Conservation (phyloP, 441 rosid genomes). For the Populus hybrid region DNA sequence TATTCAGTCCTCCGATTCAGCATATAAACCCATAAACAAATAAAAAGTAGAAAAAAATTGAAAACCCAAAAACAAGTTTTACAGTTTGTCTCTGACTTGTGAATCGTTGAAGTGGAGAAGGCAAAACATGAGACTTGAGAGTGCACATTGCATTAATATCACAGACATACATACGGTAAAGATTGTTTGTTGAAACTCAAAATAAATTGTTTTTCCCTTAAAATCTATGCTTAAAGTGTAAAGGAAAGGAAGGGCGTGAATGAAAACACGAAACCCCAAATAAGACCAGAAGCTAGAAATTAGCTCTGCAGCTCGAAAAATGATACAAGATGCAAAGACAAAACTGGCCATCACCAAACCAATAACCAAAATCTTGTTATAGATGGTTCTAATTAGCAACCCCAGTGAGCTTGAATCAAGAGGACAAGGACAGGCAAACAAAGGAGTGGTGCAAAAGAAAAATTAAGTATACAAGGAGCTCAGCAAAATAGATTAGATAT, state of each 20-base stretch:
- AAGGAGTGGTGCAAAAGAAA: neutral
- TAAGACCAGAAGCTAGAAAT: slow-evolving; percentile 14
- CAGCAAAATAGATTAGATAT: slow-evolving; percentile 26
- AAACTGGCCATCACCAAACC: slow-evolving; percentile 23
- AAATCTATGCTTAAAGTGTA: slow-evolving; percentile 13
- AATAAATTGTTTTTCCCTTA: neutral
- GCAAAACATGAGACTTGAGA: neutral
- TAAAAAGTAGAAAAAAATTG: neutral
- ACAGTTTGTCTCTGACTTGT: slow-evolving; percentile 2
- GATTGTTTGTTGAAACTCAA: neutral
- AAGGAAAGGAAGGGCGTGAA: slow-evolving; percentile 11
- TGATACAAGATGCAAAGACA: slow-evolving; percentile 28
- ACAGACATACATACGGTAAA: neutral
- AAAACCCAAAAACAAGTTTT: slow-evolving; percentile 13
- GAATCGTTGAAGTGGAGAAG: slow-evolving; percentile 6
- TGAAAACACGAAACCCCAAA: slow-evolving; percentile 27
- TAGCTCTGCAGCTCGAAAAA: slow-evolving; percentile 22
- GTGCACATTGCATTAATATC: neutral
- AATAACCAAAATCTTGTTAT: slow-evolving; percentile 23
- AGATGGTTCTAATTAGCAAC: slow-evolving; percentile 24
- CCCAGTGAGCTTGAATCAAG: slow-evolving; percentile 21
- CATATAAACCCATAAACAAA: slow-evolving; percentile 12
- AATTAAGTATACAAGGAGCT: slow-evolving; percentile 3
- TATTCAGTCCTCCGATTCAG: slow-evolving; percentile 34
- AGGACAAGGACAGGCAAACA: slow-evolving; percentile 18